These are phyloP conservation scores for Candida broadrunensis DNA, from an alignment of 805 yeast species.

Conservation along the genomic window DNA sequence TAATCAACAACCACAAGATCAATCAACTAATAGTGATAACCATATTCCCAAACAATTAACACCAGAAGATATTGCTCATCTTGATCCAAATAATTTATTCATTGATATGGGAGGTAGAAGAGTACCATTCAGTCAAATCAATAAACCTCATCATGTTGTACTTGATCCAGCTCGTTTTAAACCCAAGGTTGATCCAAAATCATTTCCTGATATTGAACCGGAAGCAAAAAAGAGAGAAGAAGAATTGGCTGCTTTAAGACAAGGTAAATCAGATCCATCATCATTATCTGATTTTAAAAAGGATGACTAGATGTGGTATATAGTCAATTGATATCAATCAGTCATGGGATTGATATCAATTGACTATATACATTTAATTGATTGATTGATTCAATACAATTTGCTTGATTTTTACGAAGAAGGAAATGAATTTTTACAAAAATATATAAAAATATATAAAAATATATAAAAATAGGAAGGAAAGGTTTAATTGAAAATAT, in stretches of 20 bases:
- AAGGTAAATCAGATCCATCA: too few species aligned
- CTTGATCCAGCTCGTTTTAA: constrained; percentile 18
- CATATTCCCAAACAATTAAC: not conserved
- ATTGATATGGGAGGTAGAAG: constrained; percentile 33
- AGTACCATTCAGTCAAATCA: constrained; percentile 35
- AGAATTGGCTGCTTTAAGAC: constrained; percentile 2
- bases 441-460: too few species aligned
- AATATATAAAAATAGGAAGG: too few species aligned
- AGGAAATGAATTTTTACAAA: too few species aligned
- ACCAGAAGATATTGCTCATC: constrained; percentile 4
- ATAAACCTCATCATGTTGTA: constrained; percentile 37
- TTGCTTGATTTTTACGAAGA: too few species aligned
- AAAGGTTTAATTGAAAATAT: too few species aligned
- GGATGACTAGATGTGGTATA: too few species aligned
- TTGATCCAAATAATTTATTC: constrained; percentile 19
- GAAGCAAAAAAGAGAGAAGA: constrained; percentile 28
- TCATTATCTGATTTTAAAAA: too few species aligned
- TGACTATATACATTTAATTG: too few species aligned
- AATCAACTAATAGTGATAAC: constrained; percentile 3
- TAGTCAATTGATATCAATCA: too few species aligned
- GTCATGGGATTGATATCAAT: too few species aligned
- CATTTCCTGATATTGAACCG: constrained; percentile 32
- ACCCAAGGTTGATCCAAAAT: constrained; percentile 18
- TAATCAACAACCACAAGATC: constrained; percentile 6
- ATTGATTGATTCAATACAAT: too few species aligned